Base-by-base conservation (phyloP, 345 rosid species). In the Gossypium rotundifolium region DNA sequence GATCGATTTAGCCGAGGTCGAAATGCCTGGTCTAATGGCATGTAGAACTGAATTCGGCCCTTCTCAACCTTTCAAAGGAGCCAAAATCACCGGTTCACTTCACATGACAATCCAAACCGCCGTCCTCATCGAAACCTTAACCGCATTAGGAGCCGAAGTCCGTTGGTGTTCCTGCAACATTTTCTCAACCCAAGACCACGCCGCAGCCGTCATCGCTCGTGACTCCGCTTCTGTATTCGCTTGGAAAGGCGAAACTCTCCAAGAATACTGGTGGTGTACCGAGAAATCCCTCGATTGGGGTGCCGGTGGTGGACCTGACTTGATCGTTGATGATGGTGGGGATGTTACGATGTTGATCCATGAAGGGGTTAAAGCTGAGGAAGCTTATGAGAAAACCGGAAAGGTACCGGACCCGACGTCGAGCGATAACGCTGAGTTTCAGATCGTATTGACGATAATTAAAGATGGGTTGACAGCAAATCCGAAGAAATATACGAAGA, bases 211-310 rank as follows among this genome's bases (percentile, higher is more conserved):
- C 38, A 88, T 87, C 64, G 98, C 98, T 20, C 92, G 96, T 27
- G 97, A 93, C 60, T 91, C 97, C 59, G 96, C 97, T 7, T 81
- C 97, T 3, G 97, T 91, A 4, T 93, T 93, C 78, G 98, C 98
- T 76, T 91, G 97, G 98, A 93, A 93, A 70, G 98, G 98, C 0
- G 97, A 91, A 84, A 93, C 98, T 3, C 87, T 93, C n/a, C 91
- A 90, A 85, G 98, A 91, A 84, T 93, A 93, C 80, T 93, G 98
- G 98, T 91, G 98, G 98, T 93, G 97, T 66, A 93, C 98, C 0
- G 97, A 93, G 86, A 83, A 90, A 3, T 95, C 97, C 17, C 91
- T 93, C 18, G 98, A 91, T 54, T 93, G 98, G 97, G 98, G 98
- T 42, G 87, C 94, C 13, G 87, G 80, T 13, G 95, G 97, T 2